phyloP scores from a whole-genome alignment of 2,329 filamentous ascomycete species.

The Emergomyces orientalis region DNA sequence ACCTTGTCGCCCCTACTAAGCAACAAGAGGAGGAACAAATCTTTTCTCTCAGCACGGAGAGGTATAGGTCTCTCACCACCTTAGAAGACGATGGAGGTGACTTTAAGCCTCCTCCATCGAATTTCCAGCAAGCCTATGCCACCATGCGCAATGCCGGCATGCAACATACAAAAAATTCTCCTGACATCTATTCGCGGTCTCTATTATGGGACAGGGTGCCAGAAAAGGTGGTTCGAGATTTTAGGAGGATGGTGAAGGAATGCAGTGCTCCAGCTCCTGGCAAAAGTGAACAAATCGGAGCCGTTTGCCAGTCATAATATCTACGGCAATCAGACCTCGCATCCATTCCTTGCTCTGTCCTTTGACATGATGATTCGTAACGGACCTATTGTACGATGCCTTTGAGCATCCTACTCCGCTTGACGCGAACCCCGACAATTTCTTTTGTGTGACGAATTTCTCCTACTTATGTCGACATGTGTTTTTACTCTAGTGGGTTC shows the following conservation, averaged over 20 bases:
- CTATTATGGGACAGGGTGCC: constrained; percentile 93
- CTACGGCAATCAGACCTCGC: not conserved
- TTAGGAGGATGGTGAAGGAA: constrained; percentile 82
- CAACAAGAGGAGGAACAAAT: constrained; percentile 82
- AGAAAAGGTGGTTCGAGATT: constrained; percentile 80
- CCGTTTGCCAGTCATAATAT: constrained; percentile 12
- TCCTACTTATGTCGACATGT: not conserved
- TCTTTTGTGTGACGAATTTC: constrained; percentile 16
- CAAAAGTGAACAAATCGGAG: constrained; percentile 24
- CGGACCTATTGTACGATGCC: constrained; percentile 3
- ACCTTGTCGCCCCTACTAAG: constrained; percentile 64
- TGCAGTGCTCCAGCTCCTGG: constrained; percentile 38
- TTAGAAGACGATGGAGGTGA: constrained; percentile 47
- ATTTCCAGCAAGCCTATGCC: constrained; percentile 56
- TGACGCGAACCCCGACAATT: constrained; percentile 6
- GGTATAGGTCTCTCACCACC: constrained; percentile 76
- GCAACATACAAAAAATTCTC: constrained; percentile 56
- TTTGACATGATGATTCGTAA: not conserved
- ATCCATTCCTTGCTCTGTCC: not conserved
- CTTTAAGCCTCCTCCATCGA: constrained; percentile 33
- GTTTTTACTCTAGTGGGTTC: constrained; percentile 20
- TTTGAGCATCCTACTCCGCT: constrained; percentile 11
- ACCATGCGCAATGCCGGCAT: constrained; percentile 61
- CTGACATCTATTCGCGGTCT: constrained; percentile 86
- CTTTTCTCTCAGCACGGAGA: constrained; percentile 74